Base-by-base conservation (phyloP, 176 grass and related monocot genomes). In the Elaeis guineensis region DNA sequence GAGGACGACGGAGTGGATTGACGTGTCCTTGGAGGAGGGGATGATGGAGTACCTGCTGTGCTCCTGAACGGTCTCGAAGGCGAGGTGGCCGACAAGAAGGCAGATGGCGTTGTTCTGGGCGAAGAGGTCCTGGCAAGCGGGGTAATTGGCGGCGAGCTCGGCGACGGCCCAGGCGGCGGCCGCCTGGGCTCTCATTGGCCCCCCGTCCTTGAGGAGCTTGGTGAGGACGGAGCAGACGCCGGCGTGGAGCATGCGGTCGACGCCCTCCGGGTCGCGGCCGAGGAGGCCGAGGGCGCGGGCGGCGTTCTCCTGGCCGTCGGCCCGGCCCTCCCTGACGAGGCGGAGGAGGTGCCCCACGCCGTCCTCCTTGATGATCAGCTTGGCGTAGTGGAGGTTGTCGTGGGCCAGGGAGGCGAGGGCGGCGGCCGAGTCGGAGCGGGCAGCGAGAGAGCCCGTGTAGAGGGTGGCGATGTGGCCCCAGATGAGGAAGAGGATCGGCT, bases 361-460 rank as follows among this genome's bases (percentile, higher is more conserved):
- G 49, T 65, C 63, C 49, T 65, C 63, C 49, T 21, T 5, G 21
- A 65, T 52, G 63, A 65, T 28, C 17, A 65, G 49, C 48, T 52
- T 51, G 49, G 63, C 49, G 16, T n/a, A 65, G 63, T 52, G 60
- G n/a, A 44, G 49, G 22, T 65, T 65, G 63, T 65, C 63, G 49
- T 49, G 16, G 6, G 49, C 63, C 12, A 65, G 63, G 16, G 21
- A 26, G 49, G 25, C 63, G 16, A 65, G 63, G 2, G 49, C 12
- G 21, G 63, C 63, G 6, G 63, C 63, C 14, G 63, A 44, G 4
- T 52, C 18, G 49, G 62, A 51, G 5, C 62, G 62, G 49, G 49
- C 48, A 15, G 24, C 16, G 19, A 23, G 62, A 6, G n/a, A 22
- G 21, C 62, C 62, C 21, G 5, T 65, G 48, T 35, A 3, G 62